Evolutionary conservation across 257 asterid genomes (phyloP), one percentile per base, ranked within the genome.

Genomic region (Oldenlandia corymbosa): DNA sequence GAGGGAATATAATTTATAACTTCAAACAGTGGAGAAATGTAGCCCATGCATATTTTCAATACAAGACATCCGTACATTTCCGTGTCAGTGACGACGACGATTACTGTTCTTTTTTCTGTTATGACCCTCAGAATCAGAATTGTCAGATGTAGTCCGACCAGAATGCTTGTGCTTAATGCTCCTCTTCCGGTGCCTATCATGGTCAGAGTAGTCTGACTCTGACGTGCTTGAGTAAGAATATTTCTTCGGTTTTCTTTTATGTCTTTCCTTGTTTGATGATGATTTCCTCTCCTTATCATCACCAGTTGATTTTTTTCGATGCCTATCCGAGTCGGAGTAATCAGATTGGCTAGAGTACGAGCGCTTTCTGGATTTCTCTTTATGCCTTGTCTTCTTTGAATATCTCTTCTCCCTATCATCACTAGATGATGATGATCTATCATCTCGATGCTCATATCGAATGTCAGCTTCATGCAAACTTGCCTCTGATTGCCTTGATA

Each of bases 291-390:
- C 48, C 69, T 69, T 63, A 42, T 73, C 80, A 16, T 75, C 84
- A 43, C 58, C 71, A 32, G 75, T 74, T 10, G 6, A 47, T 26
- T 10, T 47, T 47, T 47, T 47, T 27, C 28, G 71, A 60, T 62
- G 81, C 71, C 78, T 66, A 57, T 60, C 66, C 34, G 48, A 67
- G n/a, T 88, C 95, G 17, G 83, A 81, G 65, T 73, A 67, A 46
- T 80, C 94, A 0, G 85, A 71, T 51, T 52, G 13, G 32, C 41
- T 54, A 48, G 85, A 72, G 68, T 79, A 78, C 0, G 73, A 58
- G 65, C 60, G 77, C 65, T 78, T 74, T 57, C n/a, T 69, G 31
- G 76, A 85, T 76, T 80, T 77, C 55, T 78, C 76, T 69, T 76
- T 83, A 27, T 65, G 67, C 60, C 65, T 83, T 75, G 73, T 75